Conservation (phyloP, 129 eudicot species). For the Lactuca saligna region DNA sequence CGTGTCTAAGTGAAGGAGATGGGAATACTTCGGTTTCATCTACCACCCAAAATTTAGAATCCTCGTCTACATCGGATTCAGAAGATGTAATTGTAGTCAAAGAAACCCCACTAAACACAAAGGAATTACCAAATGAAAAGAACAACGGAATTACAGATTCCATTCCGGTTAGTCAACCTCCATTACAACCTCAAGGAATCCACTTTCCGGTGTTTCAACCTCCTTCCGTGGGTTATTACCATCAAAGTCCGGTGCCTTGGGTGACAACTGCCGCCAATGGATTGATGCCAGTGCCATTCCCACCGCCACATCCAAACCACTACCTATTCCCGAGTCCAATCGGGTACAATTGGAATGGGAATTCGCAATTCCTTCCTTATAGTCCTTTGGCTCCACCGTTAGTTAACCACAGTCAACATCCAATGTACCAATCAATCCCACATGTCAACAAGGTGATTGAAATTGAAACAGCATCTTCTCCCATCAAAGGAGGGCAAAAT, state of each 20-base stretch:
- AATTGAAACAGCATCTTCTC: neutral
- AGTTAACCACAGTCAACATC: slow-evolving; percentile 47
- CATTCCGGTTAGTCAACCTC: slow-evolving; percentile 45
- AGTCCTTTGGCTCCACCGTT: slow-evolving; percentile 63
- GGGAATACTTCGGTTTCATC: slow-evolving; percentile 55
- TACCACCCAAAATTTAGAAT: slow-evolving; percentile 58
- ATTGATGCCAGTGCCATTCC: slow-evolving; percentile 55
- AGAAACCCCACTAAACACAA: slow-evolving; percentile 35
- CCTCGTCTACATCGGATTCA: slow-evolving; percentile 69
- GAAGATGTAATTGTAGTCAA: slow-evolving; percentile 59
- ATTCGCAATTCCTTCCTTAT: slow-evolving; percentile 62
- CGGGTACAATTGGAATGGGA: slow-evolving; percentile 59
- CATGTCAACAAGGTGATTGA: slow-evolving; percentile 27
- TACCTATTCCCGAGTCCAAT: slow-evolving; percentile 61
- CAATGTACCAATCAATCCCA: slow-evolving; percentile 56
- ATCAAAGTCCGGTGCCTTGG: slow-evolving; percentile 65
- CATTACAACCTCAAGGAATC: slow-evolving; percentile 53
- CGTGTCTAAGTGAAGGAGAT: slow-evolving; percentile 87
- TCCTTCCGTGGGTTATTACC: slow-evolving; percentile 61
- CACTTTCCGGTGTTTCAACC: slow-evolving; percentile 67
- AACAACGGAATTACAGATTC: slow-evolving; percentile 30
- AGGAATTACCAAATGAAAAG: slow-evolving; percentile 34
- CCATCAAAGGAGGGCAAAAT: neutral
- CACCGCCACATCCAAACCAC: slow-evolving; percentile 66
- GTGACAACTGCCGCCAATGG: slow-evolving; percentile 58